Base-by-base conservation (phyloP, 805 yeast species). In the Yarrowia sp. region DNA sequence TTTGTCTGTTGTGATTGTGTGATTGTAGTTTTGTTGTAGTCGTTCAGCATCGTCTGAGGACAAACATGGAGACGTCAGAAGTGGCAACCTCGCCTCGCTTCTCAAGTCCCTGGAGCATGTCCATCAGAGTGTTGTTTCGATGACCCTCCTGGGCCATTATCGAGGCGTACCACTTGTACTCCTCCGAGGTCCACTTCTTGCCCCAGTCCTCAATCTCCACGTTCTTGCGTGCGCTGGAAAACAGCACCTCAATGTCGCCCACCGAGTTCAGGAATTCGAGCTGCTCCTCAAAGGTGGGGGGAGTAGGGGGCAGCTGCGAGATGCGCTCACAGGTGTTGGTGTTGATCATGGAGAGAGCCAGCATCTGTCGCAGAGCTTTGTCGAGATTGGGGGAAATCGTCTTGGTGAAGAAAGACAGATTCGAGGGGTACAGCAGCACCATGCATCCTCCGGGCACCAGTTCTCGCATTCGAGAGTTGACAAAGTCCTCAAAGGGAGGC, bases 321-420 rank as follows among this genome's bases (percentile, higher is more conserved):
- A 74, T 68, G 43, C 56, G 64, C 53, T 73, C 72, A 58, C 76
- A 74, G 15, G 68, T 70, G 20, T 61, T 69, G 1, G 75, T 71
- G 15, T 71, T 70, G 46, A 74, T 69, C 66, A 65, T 56, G 46
- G 69, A 70, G 30, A 73, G 71, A 2, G 76, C 75, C 47, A 74
- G 68, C 65, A 73, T 69, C 14, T 70, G 72, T 17, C 70, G 72
- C 40, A 74, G 70, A 2, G 74, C 69, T 20, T 67, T 68, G 46
- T 74, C 75, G 3, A 74, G 71, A 19, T 72, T 70, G 5, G 72
- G 72, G 24, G 73, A 49, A 15, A 72, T 69, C 30, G 68, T 66
- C 47, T 70, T 53, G 19, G 52, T 42, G 69, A 68, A 73, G 63
- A 74, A 70, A 8, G 50, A 44, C 49, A 58, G 44, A 12, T 74